Percentiles rank a stretch among this genome's conserved stretches.
phyloP scores from a whole-genome alignment of 1,139 yeast genomes.

The Citeromyces hawaiiensis region DNA sequence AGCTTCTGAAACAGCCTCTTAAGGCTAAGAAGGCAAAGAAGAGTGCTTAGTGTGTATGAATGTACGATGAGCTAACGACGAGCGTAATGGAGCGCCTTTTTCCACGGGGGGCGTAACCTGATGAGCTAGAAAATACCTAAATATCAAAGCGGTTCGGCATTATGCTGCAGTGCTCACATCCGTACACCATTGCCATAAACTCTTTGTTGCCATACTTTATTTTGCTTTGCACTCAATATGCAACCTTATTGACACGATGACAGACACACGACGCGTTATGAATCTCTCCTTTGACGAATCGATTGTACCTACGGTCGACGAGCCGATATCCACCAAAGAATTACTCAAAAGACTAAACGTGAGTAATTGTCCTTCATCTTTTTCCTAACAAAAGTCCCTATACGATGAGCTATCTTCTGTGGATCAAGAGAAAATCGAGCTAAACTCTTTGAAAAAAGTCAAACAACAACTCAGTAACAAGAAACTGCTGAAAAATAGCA shows the following conservation, averaged over 20 bases:
- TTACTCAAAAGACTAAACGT: constrained; percentile 26
- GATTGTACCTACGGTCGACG: constrained; percentile 39
- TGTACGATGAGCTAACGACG: no score
- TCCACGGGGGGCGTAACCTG: no score
- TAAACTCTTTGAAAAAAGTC: constrained; percentile 27
- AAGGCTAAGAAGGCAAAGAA: constrained; percentile 31
- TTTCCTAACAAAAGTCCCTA: constrained; percentile 25
- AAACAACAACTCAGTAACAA: constrained; percentile 41
- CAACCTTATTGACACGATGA: not conserved
- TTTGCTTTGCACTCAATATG: no score
- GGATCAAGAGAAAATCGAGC: constrained; percentile 46
- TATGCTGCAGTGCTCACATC: no score
- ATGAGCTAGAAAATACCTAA: no score
- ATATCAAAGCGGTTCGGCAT: no score
- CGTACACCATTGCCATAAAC: no score
- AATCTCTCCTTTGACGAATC: not conserved
- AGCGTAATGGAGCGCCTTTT: no score
- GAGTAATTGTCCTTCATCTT: constrained; percentile 8
- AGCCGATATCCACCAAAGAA: constrained; percentile 47
- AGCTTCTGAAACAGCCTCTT: constrained; percentile 42
- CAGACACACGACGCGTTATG: constrained; percentile 1
- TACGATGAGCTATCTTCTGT: constrained; percentile 48
- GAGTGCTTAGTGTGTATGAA: constrained; percentile 12
- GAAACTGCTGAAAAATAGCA: constrained; percentile 47
- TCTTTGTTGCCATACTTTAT: no score